These are phyloP conservation scores for Physcomitrium patens DNA, from an alignment of 225 moss, liverwort and hornwort species.

Conservation along the genomic window DNA sequence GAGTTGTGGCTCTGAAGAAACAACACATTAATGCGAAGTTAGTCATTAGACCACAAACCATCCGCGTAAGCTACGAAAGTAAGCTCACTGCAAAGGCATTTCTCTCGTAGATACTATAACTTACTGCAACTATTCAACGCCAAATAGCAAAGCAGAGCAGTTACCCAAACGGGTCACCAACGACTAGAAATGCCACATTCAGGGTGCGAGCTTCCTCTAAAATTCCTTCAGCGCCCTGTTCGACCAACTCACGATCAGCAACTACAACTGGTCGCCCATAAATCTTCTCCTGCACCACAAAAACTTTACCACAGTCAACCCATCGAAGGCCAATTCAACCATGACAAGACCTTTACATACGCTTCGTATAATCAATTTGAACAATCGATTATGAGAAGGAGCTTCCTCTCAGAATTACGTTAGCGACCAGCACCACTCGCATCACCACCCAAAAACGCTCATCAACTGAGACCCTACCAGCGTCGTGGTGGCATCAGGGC, in stretches of 20 bases:
- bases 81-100: background rate
- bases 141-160: background rate
- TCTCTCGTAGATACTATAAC: background rate
- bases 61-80: background rate
- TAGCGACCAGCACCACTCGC: background rate
- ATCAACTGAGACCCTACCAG: constrained; percentile 47
- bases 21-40: background rate
- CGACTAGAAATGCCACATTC: constrained; percentile 93
- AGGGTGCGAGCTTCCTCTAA: constrained; percentile 76
- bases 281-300: constrained; percentile 70
- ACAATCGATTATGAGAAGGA: background rate
- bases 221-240: constrained; percentile 88
- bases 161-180: constrained; percentile 98
- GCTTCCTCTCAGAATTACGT: too few relatives aligned
- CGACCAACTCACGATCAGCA: constrained; percentile 97
- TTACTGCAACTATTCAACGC: background rate
- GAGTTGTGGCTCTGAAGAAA: constrained; percentile 84
- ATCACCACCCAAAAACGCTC: background rate
- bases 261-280: constrained; percentile 85
- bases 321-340: background rate
- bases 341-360: background rate
- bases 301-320: constrained; percentile 25
- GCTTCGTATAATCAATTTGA: background rate
- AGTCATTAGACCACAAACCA: constrained; percentile 14
- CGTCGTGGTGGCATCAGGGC: constrained; percentile 72